These are phyloP conservation scores for Candida insectorum DNA, from an alignment of 805 yeast species.

Conservation along the genomic window DNA sequence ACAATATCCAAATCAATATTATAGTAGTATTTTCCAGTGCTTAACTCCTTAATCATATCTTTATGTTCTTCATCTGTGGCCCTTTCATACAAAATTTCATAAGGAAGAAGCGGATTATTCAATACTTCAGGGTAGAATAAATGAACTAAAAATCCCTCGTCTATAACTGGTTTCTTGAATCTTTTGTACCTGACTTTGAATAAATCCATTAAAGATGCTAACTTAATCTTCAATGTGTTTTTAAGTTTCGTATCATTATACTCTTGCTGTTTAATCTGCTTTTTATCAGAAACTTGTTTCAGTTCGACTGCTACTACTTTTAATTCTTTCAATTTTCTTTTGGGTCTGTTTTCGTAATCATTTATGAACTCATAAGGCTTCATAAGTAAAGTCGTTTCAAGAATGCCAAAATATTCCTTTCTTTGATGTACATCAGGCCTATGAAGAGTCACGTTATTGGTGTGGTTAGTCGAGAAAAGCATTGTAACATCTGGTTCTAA, in stretches of 20 bases:
- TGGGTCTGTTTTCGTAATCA: slow-evolving; percentile 57
- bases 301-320: slow-evolving; percentile 20
- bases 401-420: slow-evolving; percentile 48
- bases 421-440: slow-evolving; percentile 49
- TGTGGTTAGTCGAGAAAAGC: slow-evolving; percentile 52
- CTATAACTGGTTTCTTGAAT: slow-evolving; percentile 87
- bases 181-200: slow-evolving; percentile 84
- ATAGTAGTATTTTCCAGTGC: slow-evolving; percentile 67
- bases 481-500: slow-evolving; percentile 46
- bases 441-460: slow-evolving; percentile 44
- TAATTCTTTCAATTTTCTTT: slow-evolving; percentile 42
- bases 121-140: slow-evolving; percentile 63
- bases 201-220: slow-evolving; percentile 85
- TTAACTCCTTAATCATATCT: slow-evolving; percentile 76
- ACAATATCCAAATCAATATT: slow-evolving; percentile 93
- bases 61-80: slow-evolving; percentile 44
- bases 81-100: slow-evolving; percentile 43
- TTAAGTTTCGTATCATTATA: slow-evolving; percentile 78
- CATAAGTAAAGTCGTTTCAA: slow-evolving; percentile 55
- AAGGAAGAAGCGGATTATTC: slow-evolving; percentile 32
- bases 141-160: slow-evolving; percentile 68
- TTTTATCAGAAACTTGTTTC: slow-evolving; percentile 28
- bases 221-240: slow-evolving; percentile 78
- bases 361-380: slow-evolving; percentile 69
- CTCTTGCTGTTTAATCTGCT: slow-evolving; percentile 47